A percentile compares a stretch with the other conserved stretches of the same genome.
Evolutionary conservation across 2,329 filamentous ascomycete species (phyloP).

Genomic region (Aspergillus sp.): DNA sequence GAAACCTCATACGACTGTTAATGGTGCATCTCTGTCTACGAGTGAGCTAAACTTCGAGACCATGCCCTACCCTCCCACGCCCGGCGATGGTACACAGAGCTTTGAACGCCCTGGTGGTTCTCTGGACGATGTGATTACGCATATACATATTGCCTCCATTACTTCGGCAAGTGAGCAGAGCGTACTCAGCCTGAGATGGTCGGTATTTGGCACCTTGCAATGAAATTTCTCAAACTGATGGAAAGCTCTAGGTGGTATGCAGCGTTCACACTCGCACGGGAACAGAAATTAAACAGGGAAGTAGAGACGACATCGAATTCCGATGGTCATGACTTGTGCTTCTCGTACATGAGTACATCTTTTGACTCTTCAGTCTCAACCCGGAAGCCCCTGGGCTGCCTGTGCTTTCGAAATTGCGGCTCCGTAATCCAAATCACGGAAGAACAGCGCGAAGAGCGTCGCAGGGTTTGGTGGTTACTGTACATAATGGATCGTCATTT

Average conservation of each 20-base stretch:
- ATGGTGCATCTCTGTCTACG: conserved; percentile 44
- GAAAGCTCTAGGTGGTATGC: conserved; percentile 67
- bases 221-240: not conserved
- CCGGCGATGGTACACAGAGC: conserved; percentile 59
- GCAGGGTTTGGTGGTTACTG: conserved; percentile 89
- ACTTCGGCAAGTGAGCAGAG: conserved; percentile 93
- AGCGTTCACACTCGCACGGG: conserved; percentile 84
- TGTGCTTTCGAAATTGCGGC: conserved; percentile 29
- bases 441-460: conserved; percentile 84
- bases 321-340: conserved; percentile 29
- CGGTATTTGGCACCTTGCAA: conserved; percentile 1
- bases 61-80: conserved; percentile 71
- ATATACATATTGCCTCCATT: conserved; percentile 87
- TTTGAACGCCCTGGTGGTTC: conserved; percentile 60
- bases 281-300: conserved; percentile 83
- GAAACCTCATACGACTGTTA: conserved; percentile 55
- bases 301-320: conserved; percentile 45
- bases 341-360: conserved; percentile 37
- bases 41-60: conserved; percentile 57
- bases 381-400: conserved; percentile 33
- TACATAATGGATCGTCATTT: conserved; percentile 90
- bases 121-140: conserved; percentile 85
- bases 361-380: conserved; percentile 39
- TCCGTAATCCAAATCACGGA: conserved; percentile 55
- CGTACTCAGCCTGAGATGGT: conserved; percentile 82